Conservation (phyloP, 441 rosid genomes). For the Monsonia emarginata region DNA sequence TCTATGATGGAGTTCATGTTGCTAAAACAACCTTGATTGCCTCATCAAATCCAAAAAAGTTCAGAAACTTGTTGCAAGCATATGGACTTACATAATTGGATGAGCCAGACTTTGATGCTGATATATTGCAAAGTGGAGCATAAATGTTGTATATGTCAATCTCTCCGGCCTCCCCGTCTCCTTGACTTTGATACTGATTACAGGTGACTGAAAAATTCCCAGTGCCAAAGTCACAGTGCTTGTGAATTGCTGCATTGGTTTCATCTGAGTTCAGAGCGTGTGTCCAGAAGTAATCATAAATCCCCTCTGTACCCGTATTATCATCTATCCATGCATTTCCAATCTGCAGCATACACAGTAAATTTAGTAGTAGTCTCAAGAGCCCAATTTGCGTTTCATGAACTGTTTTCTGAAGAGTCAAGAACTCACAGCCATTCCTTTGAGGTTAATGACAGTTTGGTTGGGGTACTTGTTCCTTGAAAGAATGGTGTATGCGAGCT, state of each 20-base stretch:
- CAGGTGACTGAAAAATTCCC: constrained; percentile 21
- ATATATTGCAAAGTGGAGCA: constrained; percentile 24
- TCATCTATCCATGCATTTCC: constrained; percentile 36
- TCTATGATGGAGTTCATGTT: background rate
- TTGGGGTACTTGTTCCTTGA: constrained; percentile 17
- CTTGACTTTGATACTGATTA: background rate
- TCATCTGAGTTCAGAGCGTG: constrained; percentile 35
- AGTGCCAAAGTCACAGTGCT: constrained; percentile 21
- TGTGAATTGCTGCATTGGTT: constrained; percentile 23
- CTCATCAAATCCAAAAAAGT: too few species aligned
- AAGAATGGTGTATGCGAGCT: constrained; percentile 29
- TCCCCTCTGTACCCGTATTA: constrained; percentile 13
- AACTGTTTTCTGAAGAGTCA: background rate
- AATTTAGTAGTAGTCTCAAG: background rate
- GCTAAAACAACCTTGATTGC: background rate
- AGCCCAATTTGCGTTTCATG: background rate
- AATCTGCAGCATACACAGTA: constrained; percentile 19
- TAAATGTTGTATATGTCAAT: constrained; percentile 33
- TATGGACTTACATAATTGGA: background rate
- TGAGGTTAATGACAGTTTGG: constrained; percentile 25
- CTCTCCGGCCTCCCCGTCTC: constrained; percentile 8
- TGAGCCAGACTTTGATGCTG: background rate
- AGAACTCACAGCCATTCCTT: constrained; percentile 33
- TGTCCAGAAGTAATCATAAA: constrained; percentile 27
- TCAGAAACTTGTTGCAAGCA: background rate